Percentiles rank a stretch among this genome's conserved stretches.
Evolutionary conservation across 345 rosid genomes (phyloP).

Genomic region (Adansonia digitata): DNA sequence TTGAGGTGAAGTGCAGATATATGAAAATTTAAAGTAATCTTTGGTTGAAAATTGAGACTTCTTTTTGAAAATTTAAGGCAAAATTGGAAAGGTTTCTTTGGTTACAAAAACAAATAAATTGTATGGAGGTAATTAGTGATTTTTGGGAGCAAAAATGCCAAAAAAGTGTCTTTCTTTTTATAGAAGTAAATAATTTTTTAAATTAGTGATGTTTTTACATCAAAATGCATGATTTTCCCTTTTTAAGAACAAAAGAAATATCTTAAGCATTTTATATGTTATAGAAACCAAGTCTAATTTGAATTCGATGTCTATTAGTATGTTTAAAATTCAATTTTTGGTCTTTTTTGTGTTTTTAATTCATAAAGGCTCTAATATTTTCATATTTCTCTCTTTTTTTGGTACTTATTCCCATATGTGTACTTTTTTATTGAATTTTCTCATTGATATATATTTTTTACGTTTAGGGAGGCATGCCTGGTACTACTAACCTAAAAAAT

Average conservation of each 20-base stretch:
- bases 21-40: background rate
- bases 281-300: background rate
- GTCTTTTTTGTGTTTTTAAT: background rate
- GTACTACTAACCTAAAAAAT: slow-evolving; percentile 67
- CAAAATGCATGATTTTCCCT: background rate
- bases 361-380: background rate
- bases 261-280: background rate
- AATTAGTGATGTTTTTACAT: background rate
- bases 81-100: background rate
- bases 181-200: background rate
- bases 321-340: background rate
- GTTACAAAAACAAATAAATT: background rate
- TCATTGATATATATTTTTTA: background rate
- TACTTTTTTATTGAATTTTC: background rate
- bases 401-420: background rate
- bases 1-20: background rate
- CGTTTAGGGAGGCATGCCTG: slow-evolving; percentile 84
- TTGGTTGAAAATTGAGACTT: background rate
- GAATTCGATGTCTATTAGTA: background rate
- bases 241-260: background rate
- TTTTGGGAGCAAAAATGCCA: background rate
- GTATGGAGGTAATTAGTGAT: background rate
- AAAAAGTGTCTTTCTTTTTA: background rate
- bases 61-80: background rate
- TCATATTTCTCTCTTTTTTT: background rate